Base-by-base conservation (phyloP, 306 rosid genomes). In the Sechiopsis laciniata region DNA sequence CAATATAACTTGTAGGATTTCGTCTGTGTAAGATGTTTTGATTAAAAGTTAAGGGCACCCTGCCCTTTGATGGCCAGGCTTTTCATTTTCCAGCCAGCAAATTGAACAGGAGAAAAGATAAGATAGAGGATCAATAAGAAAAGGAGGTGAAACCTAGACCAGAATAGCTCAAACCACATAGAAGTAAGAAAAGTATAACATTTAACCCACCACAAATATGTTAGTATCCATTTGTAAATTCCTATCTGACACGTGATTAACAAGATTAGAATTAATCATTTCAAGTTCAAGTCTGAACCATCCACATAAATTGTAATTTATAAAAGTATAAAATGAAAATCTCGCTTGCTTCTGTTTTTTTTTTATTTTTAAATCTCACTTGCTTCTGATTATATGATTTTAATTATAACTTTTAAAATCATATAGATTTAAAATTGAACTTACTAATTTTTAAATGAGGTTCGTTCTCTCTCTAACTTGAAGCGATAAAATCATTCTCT, bases 81-180 rank as follows among this genome's bases (percentile, higher is more conserved):
- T n/a, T n/a, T 51, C 78, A 75, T 75, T 75, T 75, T 53, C 73
- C 78, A 40, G 78, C 78, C 40, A 75, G 78, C 64, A 75, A 75
- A 67, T 65, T 64, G 78, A 73, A 73, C 55, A 61, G 35, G 52
- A 35, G 73, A 64, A 75, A 35, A 65, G 73, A 63, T 29, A 75
- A 53, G 54, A 53, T 66, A 42, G 66, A 19, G 6, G 66, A 72
- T 12, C 67, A 73, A 61, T 73, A 26, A 26, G 29, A 26, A 19
- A 3, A 21, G 46, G 15, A 70, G 35, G 20, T 67, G 72, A 68
- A 19, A 20, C 74, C 58, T 20, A 70, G 53, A 51, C 46, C 59
- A 70, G 19, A 17, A 24, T 22, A 24, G 21, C 40, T 2, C 35
- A n/a, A 67, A 46, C 52, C 14, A 45, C 72, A 67, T 46, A 48